Base-by-base conservation (phyloP, 495 filamentous ascomycete species). In the Rostrohypoxylon terebratum region DNA sequence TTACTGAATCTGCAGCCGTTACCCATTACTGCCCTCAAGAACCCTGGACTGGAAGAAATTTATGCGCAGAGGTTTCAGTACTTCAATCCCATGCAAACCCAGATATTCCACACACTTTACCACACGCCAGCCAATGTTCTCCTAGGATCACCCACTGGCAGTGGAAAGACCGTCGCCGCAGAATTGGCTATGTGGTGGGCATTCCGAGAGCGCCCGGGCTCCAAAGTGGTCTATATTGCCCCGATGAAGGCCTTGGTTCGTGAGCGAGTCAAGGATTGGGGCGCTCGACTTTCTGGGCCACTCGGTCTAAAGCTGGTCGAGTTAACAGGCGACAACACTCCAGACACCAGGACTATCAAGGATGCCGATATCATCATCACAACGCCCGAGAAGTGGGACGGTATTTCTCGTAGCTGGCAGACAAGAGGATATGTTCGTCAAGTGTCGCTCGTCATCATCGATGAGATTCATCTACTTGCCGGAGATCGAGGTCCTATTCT, bases 161-260 rank as follows among this genome's bases (percentile, higher is more conserved):
- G 92, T 83, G 96, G 96, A 63, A 99, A 99, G 83, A 99, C 96
- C 1, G 90, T 99, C 33, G 96, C 96, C 13, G 92, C 91, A 33
- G 96, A 99, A 76, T 78, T 99, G 59, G 96, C 96, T n/a, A 98
- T 99, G 96, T 99, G 96, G 96, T 97, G 94, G 95, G 94, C 96
- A 5, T 98, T 99, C 81, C 90, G 95, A 10, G 94, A 98, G 78
- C 92, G 91, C 44, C 96, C 96, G 1, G 94, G 94, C 2, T 97
- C 93, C 2, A 99, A 99, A 81, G 95, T 99, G 1, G 94, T 99
- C 23, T 99, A 99, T 75, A 98, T 99, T 73, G 96, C 96, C 3
- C 96, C 96, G 0, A 99, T 99, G 96, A 99, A 99, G 77, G 96
- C 96, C 1, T 89, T 99, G 36, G 96, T 99, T 51, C 91, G 96